Evolutionary conservation across 768 basidiomycete species (phyloP), one percentile per base, ranked within the genome.

Genomic region (Russula earlei): DNA sequence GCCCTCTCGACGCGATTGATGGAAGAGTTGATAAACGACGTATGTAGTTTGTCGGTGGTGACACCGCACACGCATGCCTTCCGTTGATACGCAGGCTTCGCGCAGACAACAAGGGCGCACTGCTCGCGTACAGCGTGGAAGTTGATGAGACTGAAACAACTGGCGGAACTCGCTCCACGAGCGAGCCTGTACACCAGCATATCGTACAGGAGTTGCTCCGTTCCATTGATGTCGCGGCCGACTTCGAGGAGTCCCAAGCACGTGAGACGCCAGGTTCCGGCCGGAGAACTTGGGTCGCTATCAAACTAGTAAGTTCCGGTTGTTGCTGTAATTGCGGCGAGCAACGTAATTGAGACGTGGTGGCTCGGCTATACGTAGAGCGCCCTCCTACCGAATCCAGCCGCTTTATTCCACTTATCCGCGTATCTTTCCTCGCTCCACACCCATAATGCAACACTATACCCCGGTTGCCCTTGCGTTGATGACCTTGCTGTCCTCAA

Each of bases 51-150:
- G 92, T 94, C 1, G 91, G 92, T 0, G 92, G 88, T 3, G 91
- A 94, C 56, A 85, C 85, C 0, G 87, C 84, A 0, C 75, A 78
- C 36, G 82, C 77, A 17, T 79, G 84, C 7, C 61, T 87, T 5
- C 83, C 88, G 1, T 66, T 87, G 0, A 77, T 96, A 38, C 71
- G 74, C 38, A 64, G 69, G 12, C 74, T 94, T 24, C 79, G 91
- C 17, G 68, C 68, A 10, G 77, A 78, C 58, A 85, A 87, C 63
- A 86, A 83, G 58, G 93, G 90, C 3, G 74, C 78, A 9, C 70
- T 96, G 12, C 81, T 96, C 60, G 83, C 78, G 20, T 95, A 96
- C 70, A 87, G 84, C 48, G 90, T 91, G 25, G 91, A 94, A 69
- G 91, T 87, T 11, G 82, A 91, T 61, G 79, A 83, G 63, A 69